phyloP scores from a whole-genome alignment of 805 yeast species.

The Candida sakaeoensis region DNA sequence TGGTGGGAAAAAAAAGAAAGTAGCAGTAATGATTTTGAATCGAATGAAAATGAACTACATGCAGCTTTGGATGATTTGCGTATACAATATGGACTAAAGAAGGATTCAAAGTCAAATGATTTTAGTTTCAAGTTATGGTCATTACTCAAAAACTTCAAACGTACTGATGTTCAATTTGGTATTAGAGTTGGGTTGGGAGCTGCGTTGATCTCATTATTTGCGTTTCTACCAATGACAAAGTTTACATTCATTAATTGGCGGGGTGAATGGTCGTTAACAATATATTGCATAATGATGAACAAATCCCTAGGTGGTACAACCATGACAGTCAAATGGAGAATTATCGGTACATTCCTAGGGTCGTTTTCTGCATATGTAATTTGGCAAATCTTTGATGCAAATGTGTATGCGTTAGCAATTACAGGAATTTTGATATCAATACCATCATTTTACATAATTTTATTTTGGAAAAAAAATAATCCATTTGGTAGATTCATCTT shows the following conservation, averaged over 20 bases:
- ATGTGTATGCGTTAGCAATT: slow-evolving; percentile 48
- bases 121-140: slow-evolving; percentile 41
- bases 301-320: slow-evolving; percentile 83
- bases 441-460: slow-evolving; percentile 54
- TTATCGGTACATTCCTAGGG: slow-evolving; percentile 74
- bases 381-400: slow-evolving; percentile 59
- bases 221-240: slow-evolving; percentile 57
- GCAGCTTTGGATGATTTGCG: slow-evolving; percentile 32
- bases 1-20: slow-evolving; percentile 54
- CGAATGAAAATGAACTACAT: slow-evolving; percentile 21
- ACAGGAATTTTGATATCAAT: slow-evolving; percentile 46
- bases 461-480: slow-evolving; percentile 61
- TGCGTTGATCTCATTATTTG: slow-evolving; percentile 58
- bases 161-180: slow-evolving; percentile 75
- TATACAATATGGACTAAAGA: slow-evolving; percentile 19
- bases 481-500: slow-evolving; percentile 69
- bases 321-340: slow-evolving; percentile 69
- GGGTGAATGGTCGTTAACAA: slow-evolving; percentile 83
- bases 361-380: slow-evolving; percentile 55
- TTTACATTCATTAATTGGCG: slow-evolving; percentile 60
- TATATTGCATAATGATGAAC: slow-evolving; percentile 79
- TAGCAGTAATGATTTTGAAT: slow-evolving; percentile 7
- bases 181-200: slow-evolving; percentile 79
- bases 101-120: not conserved
- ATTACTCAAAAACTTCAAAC: slow-evolving; percentile 47